Evolutionary conservation across 192 early-diverging fungal genomes (phyloP), one percentile per base, ranked within the genome.

Genomic region (Obelidium mucronatum): DNA sequence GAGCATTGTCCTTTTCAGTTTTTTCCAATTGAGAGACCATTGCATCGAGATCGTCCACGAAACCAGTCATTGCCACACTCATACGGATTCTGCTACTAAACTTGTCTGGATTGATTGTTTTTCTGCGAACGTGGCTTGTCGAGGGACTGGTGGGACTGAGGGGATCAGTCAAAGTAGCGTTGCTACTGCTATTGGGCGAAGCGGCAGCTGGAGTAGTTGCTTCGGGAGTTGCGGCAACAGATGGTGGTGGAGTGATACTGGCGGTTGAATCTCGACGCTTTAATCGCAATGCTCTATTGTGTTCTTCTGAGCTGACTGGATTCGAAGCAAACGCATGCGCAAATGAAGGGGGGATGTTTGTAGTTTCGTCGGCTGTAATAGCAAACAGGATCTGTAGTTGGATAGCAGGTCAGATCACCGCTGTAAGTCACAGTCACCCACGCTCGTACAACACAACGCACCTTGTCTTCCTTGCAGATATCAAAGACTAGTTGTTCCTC

Each of bases 391-490:
- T 77, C 74, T 76, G 22, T n/a, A n/a, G n/a, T 30, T 2, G 30
- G 2, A 31, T 58, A 19, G 58, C n/a, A 37, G 61, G 58, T 63
- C 44, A 40, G 70, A 67, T 2, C 60, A 62, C n/a, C n/a, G 67
- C 65, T 79, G 53, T 79, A 11, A 48, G 8, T 48, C 44, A 6
- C 44, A 6, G 8, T 48, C 11, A 48, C 37, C 61, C 17, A 15
- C 39, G 39, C 35, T 48, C 44, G 8, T 6, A 48, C 44, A 19
- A 48, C 44, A 48, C 44, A 31, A 42, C 40, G 24, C 55, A 81
- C 80, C 75, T 79, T 82, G 67, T 79, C 79, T 24, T 70, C 75
- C 35, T 76, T 76, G 66, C 81, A 82, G 0, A 82, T 66, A 35
- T 65, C 55, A 56, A 82, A 73, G 17, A 82, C 75, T 40, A 73